These are phyloP conservation scores for Lecanosticta acicola DNA, from an alignment of 2,329 filamentous ascomycete genomes.

Conservation along the genomic window DNA sequence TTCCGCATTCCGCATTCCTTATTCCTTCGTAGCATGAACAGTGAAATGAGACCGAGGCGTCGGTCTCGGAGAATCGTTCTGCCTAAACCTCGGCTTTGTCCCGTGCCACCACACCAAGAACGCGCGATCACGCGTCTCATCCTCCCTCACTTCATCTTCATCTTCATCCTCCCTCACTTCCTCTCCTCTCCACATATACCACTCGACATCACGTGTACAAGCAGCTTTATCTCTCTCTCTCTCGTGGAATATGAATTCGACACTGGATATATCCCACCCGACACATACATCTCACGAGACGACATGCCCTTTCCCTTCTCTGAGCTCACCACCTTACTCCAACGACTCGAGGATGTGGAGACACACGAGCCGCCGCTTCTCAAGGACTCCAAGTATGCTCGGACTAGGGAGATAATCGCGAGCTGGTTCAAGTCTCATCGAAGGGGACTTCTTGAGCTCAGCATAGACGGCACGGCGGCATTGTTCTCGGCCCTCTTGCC, in stretches of 20 bases:
- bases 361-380: slow-evolving; percentile 38
- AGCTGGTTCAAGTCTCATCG: slow-evolving; percentile 67
- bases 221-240: neutral
- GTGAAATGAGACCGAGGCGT: no score
- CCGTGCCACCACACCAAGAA: neutral
- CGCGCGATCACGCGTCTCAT: slow-evolving; percentile 2
- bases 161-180: slow-evolving; percentile 1
- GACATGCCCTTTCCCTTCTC: slow-evolving; percentile 62
- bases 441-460: slow-evolving; percentile 50
- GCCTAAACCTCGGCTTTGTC: neutral
- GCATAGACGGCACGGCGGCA: slow-evolving; percentile 52
- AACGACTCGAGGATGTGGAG: slow-evolving; percentile 54
- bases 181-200: neutral
- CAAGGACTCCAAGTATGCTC: slow-evolving; percentile 25
- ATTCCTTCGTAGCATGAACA: no score
- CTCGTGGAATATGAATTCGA: neutral
- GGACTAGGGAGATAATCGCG: slow-evolving; percentile 39
- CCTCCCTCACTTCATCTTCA: neutral
- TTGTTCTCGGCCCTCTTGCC: slow-evolving; percentile 73
- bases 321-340: slow-evolving; percentile 68
- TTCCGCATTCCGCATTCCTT: no score
- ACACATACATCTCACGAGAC: slow-evolving; percentile 3
- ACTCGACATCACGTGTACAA: slow-evolving; percentile 5
- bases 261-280: neutral
- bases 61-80: neutral